A percentile compares a stretch with the other conserved stretches of the same genome.
Conservation (phyloP, 768 basidiomycete species). For the Nidula microcarpa region DNA sequence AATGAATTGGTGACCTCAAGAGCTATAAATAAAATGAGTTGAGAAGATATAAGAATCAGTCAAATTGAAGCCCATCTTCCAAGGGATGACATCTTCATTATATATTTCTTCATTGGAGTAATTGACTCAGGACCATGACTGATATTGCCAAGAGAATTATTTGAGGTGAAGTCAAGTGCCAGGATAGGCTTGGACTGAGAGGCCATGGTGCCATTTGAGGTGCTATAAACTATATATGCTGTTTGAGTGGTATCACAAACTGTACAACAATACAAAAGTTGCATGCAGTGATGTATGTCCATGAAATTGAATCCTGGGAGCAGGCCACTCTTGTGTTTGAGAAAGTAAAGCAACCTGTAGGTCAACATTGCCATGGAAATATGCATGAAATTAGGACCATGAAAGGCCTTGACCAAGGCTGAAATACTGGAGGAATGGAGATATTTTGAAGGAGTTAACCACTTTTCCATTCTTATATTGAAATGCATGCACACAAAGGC, state of each 20-base stretch:
- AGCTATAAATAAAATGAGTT: conserved; percentile 21
- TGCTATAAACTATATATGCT: conserved; percentile 53
- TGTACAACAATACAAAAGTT: conserved; percentile 46
- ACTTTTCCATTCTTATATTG: too few relatives aligned
- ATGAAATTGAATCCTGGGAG: conserved; percentile 54
- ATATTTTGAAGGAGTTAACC: too few relatives aligned
- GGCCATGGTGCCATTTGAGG: conserved; percentile 19
- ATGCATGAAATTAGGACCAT: not conserved
- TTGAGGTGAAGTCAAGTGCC: conserved; percentile 48
- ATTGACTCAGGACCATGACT: conserved; percentile 30
- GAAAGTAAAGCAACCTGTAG: conserved; percentile 57
- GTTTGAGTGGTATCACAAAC: conserved; percentile 34
- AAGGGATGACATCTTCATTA: conserved; percentile 33
- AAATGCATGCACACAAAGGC: too few relatives aligned
- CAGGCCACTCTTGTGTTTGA: conserved; percentile 59
- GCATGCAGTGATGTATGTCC: conserved; percentile 62
- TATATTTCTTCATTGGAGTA: conserved; percentile 50
- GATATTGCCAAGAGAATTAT: conserved; percentile 50
- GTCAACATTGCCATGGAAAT: not conserved
- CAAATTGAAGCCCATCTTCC: conserved; percentile 36
- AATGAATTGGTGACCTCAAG: conserved; percentile 45
- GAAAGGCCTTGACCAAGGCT: too few relatives aligned
- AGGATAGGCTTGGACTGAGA: conserved; percentile 31
- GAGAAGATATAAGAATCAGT: not conserved
- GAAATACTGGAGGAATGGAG: too few relatives aligned